A percentile compares a stretch with the other conserved stretches of the same genome.
Evolutionary conservation across 1,284 basidiomycete genomes (phyloP).

Genomic region (Apiotrichum akiyoshidainum): DNA sequence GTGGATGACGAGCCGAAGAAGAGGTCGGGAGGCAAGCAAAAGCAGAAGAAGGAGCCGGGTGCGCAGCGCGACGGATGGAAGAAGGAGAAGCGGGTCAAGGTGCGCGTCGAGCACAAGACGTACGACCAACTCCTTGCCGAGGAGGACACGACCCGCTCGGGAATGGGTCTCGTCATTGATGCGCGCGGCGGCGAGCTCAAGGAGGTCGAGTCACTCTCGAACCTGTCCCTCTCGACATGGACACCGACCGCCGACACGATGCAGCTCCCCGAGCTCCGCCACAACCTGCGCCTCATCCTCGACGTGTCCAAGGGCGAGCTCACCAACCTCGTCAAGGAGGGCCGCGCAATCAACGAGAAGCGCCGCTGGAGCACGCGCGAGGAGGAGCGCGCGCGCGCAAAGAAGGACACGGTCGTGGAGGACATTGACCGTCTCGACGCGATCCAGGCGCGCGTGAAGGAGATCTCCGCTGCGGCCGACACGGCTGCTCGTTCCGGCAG

Average conservation of each 20-base stretch:
- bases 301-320: conserved; percentile 78
- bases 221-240: conserved; percentile 74
- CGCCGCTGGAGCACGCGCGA: conserved; percentile 63
- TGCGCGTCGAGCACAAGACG: conserved; percentile 83
- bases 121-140: conserved; percentile 92
- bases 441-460: conserved; percentile 67
- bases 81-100: conserved; percentile 75
- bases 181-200: conserved; percentile 85
- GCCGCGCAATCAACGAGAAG: conserved; percentile 72
- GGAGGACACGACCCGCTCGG: conserved; percentile 51
- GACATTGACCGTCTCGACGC: conserved; percentile 72
- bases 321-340: conserved; percentile 83
- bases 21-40: conserved; percentile 13
- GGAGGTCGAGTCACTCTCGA: conserved; percentile 76
- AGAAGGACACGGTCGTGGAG: conserved; percentile 58
- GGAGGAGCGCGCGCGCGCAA: conserved; percentile 66
- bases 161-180: conserved; percentile 83
- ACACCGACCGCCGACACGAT: conserved; percentile 77
- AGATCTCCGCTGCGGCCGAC: conserved; percentile 64
- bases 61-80: conserved; percentile 40
- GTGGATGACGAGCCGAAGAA: conserved; percentile 45
- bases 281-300: conserved; percentile 84
- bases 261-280: conserved; percentile 88
- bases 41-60: background rate
- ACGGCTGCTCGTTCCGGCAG: conserved; percentile 59